These are phyloP conservation scores for Irpex sp. DNA, from an alignment of 1,284 basidiomycete genomes.

Conservation along the genomic window DNA sequence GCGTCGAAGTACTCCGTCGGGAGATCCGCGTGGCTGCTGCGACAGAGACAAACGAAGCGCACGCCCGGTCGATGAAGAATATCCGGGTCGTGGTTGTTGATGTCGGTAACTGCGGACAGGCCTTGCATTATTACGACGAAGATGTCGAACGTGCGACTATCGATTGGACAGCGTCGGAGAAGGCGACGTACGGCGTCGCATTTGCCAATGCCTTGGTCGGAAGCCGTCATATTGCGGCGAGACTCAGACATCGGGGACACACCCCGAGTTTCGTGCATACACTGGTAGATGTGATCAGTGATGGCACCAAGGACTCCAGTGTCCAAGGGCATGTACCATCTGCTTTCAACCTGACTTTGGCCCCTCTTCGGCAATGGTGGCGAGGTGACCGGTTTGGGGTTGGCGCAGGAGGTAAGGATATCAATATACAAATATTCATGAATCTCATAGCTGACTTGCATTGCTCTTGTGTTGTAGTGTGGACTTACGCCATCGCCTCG, in stretches of 20 bases:
- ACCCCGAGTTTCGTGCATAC: slow-evolving; percentile 54
- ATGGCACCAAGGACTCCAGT: slow-evolving; percentile 37
- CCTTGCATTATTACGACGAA: background rate
- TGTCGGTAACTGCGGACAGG: slow-evolving; percentile 49
- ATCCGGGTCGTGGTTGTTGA: slow-evolving; percentile 65
- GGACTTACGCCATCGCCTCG: slow-evolving; percentile 65
- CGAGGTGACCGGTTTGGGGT: slow-evolving; percentile 63
- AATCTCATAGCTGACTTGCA: background rate
- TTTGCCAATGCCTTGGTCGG: slow-evolving; percentile 49
- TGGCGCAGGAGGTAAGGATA: slow-evolving; percentile 71
- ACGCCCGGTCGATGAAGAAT: slow-evolving; percentile 41
- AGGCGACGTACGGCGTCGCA: slow-evolving; percentile 62
- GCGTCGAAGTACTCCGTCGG: slow-evolving; percentile 64
- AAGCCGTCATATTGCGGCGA: background rate
- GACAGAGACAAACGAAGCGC: slow-evolving; percentile 38
- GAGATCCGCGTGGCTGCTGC: slow-evolving; percentile 59
- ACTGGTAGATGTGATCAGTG: slow-evolving; percentile 54
- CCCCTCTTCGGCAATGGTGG: slow-evolving; percentile 44
- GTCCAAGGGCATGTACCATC: slow-evolving; percentile 24
- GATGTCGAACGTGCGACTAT: slow-evolving; percentile 45
- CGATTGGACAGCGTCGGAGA: slow-evolving; percentile 69
- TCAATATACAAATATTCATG: background rate
- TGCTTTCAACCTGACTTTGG: slow-evolving; percentile 44
- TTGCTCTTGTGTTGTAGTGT: slow-evolving; percentile 36
- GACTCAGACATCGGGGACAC: slow-evolving; percentile 25